Base-by-base conservation (phyloP, 495 filamentous ascomycete genomes). In the Aspergillus bertholletiae region DNA sequence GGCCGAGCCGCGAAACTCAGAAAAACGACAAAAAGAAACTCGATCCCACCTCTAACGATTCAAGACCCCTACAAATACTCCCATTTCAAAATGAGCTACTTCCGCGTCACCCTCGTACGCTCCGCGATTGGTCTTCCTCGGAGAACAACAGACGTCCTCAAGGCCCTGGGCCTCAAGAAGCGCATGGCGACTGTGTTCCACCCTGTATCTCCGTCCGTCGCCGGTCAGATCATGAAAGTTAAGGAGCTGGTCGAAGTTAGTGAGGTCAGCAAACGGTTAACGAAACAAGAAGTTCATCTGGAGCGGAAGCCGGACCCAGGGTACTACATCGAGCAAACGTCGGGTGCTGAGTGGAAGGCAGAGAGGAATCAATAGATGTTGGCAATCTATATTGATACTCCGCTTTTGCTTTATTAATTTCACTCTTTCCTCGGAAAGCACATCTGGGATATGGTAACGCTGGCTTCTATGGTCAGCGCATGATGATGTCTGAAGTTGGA, bases 151-250 rank as follows among this genome's bases (percentile, higher is more conserved):
- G 91, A 88, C 60, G 89, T 96, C 48, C 88, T 99, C 46, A 81
- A 84, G 61, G 88, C 95, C 7, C 86, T 99, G 28, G 95, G 95
- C 23, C 82, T 99, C 35, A 88, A 87, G 53, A 89, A 90, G 67
- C 88, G 94, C 60, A 87, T 88, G 80, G 82, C 80, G 56, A 93
- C 88, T 54, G 95, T 97, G 60, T 99, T 96, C 80, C 87, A 96
- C 67, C 87, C 89, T 28, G 94, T 96, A 51, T 83, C 83, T 24
- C 80, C 84, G 17, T 85, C 92, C 56, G 81, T 89, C 51, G 95
- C 95, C 4, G 95, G 95, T 71, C 91, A 96, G 75, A 94, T 99
- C 71, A 88, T 97, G 84, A 90, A 88, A 70, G 92, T 99, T 46
- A 99, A 99, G 73, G 95, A 99, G 71, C 78, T 99, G 53, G 88